Conservation (phyloP, 805 yeast genomes). For the Lipomyces japonicus region DNA sequence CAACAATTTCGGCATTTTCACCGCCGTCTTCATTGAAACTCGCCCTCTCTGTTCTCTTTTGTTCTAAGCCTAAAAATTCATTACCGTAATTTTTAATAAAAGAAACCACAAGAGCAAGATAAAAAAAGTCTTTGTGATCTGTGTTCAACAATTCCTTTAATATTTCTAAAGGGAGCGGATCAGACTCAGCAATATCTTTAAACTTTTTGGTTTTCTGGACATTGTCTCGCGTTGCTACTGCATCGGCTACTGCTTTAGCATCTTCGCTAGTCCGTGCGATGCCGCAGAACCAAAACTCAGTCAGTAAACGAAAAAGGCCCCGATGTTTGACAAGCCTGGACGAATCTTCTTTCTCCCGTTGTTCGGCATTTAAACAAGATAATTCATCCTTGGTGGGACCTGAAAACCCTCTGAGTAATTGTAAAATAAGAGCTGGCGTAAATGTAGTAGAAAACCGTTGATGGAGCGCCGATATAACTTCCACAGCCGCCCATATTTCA, state of each 20-base stretch:
- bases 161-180: conserved; percentile 44
- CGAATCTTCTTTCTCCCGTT: conserved; percentile 45
- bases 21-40: too few relatives aligned
- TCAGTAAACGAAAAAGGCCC: conserved; percentile 48
- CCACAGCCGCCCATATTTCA: conserved; percentile 62
- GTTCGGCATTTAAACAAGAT: conserved; percentile 30
- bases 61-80: conserved; percentile 49
- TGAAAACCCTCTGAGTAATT: conserved; percentile 32
- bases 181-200: conserved; percentile 15
- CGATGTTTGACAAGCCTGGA: conserved; percentile 45
- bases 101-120: conserved; percentile 29
- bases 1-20: conserved; percentile 1
- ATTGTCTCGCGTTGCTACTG: conserved; percentile 3
- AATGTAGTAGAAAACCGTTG: conserved; percentile 62
- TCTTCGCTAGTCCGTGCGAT: conserved; percentile 49
- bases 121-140: conserved; percentile 24
- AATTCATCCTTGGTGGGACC: conserved; percentile 28
- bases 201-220: not conserved
- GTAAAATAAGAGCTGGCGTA: conserved; percentile 37
- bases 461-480: conserved; percentile 67
- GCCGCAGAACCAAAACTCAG: conserved; percentile 58
- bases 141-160: conserved; percentile 44
- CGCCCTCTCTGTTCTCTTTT: not conserved
- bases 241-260: conserved; percentile 35
- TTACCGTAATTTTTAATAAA: conserved; percentile 59